A percentile compares a stretch with the other conserved stretches of the same genome.
Evolutionary conservation across 176 grass and related monocot species (phyloP).

Genomic region (Oryza glaberrima): DNA sequence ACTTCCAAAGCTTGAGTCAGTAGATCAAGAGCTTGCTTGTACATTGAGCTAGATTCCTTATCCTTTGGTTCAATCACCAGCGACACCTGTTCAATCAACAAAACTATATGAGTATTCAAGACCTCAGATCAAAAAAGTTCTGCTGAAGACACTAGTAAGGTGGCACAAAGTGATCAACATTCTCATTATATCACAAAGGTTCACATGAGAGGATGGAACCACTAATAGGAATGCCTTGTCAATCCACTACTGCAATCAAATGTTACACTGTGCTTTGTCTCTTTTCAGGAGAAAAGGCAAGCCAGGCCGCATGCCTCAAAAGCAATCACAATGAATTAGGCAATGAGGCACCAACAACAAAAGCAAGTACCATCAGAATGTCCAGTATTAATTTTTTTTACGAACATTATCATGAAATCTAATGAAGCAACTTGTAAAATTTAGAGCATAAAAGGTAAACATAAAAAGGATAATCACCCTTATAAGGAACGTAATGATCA

Average conservation of each 20-base stretch:
- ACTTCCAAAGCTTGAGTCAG: constrained; percentile 95
- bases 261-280: background rate
- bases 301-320: background rate
- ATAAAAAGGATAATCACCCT: constrained; percentile 56
- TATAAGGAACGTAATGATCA: constrained; percentile 99
- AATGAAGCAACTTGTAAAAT: constrained; percentile 4
- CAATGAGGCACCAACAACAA: background rate
- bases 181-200: background rate
- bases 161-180: constrained; percentile 3
- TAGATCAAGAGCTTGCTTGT: constrained; percentile 94
- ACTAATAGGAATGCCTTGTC: background rate
- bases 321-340: background rate
- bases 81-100: constrained; percentile 68
- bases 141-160: background rate
- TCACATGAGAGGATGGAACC: constrained; percentile 10
- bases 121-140: background rate
- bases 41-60: constrained; percentile 94
- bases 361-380: background rate
- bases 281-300: constrained; percentile 16
- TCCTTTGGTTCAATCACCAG: constrained; percentile 97
- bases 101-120: constrained; percentile 12
- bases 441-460: constrained; percentile 5
- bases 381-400: constrained; percentile 6
- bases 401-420: constrained; percentile 6
- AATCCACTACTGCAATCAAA: background rate